Percentiles rank a stretch among this genome's conserved stretches.
Evolutionary conservation across 148 eudicot genomes (phyloP).

Genomic region (Polygonum aviculare): DNA sequence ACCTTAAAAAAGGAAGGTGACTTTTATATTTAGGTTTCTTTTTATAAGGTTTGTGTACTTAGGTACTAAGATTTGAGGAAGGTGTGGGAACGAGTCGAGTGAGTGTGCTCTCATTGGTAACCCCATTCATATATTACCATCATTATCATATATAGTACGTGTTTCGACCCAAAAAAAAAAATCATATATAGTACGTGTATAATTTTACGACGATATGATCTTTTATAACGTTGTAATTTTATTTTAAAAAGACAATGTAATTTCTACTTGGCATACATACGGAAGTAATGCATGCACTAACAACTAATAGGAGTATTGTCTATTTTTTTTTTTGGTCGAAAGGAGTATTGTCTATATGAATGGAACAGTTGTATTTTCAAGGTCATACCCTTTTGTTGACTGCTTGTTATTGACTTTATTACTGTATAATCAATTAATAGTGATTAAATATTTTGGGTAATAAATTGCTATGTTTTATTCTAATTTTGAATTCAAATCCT

Average conservation of each 20-base stretch:
- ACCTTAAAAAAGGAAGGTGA: not conserved
- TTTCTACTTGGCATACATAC: not conserved
- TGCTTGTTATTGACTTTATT: not conserved
- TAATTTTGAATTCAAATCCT: not conserved
- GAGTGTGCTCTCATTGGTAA: too few relatives aligned
- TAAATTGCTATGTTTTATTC: too few relatives aligned
- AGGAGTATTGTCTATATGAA: too few relatives aligned
- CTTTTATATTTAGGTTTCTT: not conserved
- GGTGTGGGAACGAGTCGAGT: not conserved
- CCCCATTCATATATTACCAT: too few relatives aligned
- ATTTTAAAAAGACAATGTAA: not conserved
- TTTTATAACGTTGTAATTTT: too few relatives aligned
- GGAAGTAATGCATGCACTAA: not conserved
- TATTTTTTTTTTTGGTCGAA: too few relatives aligned
- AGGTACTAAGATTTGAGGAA: not conserved
- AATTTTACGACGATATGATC: too few relatives aligned
- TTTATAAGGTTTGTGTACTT: not conserved
- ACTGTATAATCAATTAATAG: not conserved
- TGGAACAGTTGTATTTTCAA: too few relatives aligned
- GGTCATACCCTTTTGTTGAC: not conserved
- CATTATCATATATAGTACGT: too few relatives aligned
- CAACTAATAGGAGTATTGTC: not conserved
- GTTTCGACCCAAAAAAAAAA: too few relatives aligned
- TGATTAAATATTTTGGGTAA: too few relatives aligned
- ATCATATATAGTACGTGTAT: too few relatives aligned